phyloP scores from a whole-genome alignment of 1,284 basidiomycete species.

The Irpex sp. region DNA sequence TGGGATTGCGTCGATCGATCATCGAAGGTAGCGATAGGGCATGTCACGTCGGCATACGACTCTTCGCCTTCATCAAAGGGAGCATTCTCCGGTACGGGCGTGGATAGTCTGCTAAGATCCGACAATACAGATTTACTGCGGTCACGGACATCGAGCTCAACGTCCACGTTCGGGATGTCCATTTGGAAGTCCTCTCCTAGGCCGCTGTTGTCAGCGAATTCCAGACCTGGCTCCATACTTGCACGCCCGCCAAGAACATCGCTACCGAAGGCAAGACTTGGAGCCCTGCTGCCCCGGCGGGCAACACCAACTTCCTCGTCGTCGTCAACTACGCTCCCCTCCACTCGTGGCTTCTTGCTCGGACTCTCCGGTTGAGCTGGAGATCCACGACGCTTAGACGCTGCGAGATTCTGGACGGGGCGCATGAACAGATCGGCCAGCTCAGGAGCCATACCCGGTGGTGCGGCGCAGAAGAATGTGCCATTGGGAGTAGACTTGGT shows the following conservation, averaged over 20 bases:
- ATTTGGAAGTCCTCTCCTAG: constrained; percentile 60
- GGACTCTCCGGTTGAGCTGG: constrained; percentile 41
- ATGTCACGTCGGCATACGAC: constrained; percentile 62
- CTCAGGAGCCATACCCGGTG: constrained; percentile 77
- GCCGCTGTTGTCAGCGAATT: constrained; percentile 43
- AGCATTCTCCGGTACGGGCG: constrained; percentile 53
- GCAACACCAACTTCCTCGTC: background rate
- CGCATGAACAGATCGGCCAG: constrained; percentile 80
- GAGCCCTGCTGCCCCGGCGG: constrained; percentile 19
- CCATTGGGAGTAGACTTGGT: constrained; percentile 66
- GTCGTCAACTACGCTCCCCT: background rate
- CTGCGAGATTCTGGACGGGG: constrained; percentile 46
- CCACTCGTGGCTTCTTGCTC: constrained; percentile 47
- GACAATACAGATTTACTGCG: constrained; percentile 41
- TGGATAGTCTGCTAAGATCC: constrained; percentile 61
- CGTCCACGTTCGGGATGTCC: constrained; percentile 36
- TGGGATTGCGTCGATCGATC: constrained; percentile 42
- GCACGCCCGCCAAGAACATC: constrained; percentile 43
- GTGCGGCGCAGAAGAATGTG: constrained; percentile 76
- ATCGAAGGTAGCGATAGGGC: constrained; percentile 84
- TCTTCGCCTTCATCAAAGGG: constrained; percentile 51
- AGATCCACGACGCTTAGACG: constrained; percentile 43
- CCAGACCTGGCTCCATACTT: constrained; percentile 42
- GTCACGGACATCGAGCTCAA: constrained; percentile 29
- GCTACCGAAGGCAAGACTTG: constrained; percentile 53